Evolutionary conservation across 768 basidiomycete species (phyloP), one percentile per base, ranked within the genome.

Genomic region (Solioccasus polychromus): DNA sequence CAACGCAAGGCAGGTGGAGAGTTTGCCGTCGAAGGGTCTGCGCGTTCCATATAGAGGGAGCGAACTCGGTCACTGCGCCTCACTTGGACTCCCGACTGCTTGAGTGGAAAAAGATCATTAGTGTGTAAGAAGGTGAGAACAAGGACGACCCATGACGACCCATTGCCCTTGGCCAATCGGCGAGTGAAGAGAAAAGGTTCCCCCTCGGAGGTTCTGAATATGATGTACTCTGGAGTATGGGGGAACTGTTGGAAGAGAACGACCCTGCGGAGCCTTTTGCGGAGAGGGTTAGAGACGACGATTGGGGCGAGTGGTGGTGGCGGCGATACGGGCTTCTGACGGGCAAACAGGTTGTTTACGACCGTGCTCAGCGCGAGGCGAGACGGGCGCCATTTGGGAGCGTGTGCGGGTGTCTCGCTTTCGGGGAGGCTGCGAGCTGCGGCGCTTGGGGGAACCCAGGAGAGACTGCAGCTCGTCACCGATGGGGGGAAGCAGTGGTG

Each of bases 361-460:
- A 92, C 79, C 0, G 85, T 84, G 2, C 80, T 80, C 28, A 92
- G 69, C 1, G 84, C 83, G 5, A 92, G 74, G 23, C 89, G 74
- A 92, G 72, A 6, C 90, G 77, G 28, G 92, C 87, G 11, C 88
- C 88, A 52, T 91, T 89, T 0, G 89, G 89, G 4, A 92, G 67
- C 1, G 72, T 79, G 51, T 88, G 83, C 8, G 77, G 79, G 47
- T 80, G 74, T 4, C 62, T 55, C 20, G 65, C 60, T 34, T 71
- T 55, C 25, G 73, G 10, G 45, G 23, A 2, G 28, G n/a, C 2
- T 43, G 59, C 19, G 39, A 39, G 31, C 46, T 51, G 51, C 52
- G 69, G n/a, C 55, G 71, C 53, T 58, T 73, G 8, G 80, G 79
- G 5, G 77, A 78, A 2, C 72, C 74, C 8, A 78, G 78, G 30